Percentiles rank a stretch among this genome's conserved stretches.
Conservation (phyloP, 768 basidiomycete genomes). For the Termitomyces sp. region DNA sequence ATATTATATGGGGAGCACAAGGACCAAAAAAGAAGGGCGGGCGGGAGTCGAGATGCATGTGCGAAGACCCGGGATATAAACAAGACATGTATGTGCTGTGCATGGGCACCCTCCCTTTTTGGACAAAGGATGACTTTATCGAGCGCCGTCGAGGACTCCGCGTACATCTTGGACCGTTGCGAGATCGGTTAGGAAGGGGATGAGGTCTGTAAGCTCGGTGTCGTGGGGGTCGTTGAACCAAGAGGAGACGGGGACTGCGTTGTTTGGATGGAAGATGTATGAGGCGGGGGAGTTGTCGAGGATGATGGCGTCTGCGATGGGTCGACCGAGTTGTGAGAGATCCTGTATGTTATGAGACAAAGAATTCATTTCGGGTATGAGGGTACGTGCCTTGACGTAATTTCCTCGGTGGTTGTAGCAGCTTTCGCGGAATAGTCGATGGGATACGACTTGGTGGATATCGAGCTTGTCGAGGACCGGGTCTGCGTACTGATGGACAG, state of each 20-base stretch:
- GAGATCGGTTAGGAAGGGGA: constrained; percentile 92
- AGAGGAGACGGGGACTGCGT: constrained; percentile 97
- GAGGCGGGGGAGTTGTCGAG: constrained; percentile 99
- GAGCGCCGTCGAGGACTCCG: constrained; percentile 84
- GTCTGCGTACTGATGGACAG: constrained; percentile 81
- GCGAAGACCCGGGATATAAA: constrained; percentile 10
- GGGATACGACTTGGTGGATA: constrained; percentile 85
- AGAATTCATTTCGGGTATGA: neutral
- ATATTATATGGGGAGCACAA: constrained; percentile 19
- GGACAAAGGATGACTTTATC: constrained; percentile 33
- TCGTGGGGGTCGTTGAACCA: constrained; percentile 99
- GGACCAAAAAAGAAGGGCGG: constrained; percentile 13
- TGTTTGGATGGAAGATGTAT: constrained; percentile 99
- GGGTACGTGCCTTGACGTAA: constrained; percentile 83
- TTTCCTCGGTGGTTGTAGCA: constrained; percentile 99
- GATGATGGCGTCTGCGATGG: constrained; percentile 92
- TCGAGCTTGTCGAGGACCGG: constrained; percentile 98
- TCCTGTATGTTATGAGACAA: constrained; percentile 59
- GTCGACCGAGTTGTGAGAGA: constrained; percentile 93
- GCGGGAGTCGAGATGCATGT: constrained; percentile 4
- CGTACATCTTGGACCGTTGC: constrained; percentile 84
- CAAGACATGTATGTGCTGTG: constrained; percentile 12
- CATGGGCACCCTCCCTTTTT: constrained; percentile 12
- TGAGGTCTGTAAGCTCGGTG: constrained; percentile 92
- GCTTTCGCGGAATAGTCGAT: constrained; percentile 94